These are phyloP conservation scores for Corynascus novoguineensis DNA, from an alignment of 495 filamentous ascomycete genomes.

Conservation along the genomic window DNA sequence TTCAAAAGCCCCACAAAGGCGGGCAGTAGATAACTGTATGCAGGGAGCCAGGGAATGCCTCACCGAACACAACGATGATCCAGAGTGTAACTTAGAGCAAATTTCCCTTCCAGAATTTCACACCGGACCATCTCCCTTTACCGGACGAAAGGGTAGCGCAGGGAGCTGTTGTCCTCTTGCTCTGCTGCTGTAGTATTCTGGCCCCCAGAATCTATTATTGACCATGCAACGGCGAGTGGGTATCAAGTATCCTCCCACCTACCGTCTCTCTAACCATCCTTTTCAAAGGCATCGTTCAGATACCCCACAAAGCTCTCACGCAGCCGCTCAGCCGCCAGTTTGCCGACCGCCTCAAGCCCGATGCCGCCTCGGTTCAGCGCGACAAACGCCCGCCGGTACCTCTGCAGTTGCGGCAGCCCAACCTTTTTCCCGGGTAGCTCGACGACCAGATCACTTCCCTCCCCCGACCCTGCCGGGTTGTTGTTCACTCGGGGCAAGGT, in stretches of 20 bases:
- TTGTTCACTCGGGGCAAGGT: constrained; percentile 28
- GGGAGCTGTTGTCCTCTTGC: no score
- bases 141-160: no score
- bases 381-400: constrained; percentile 81
- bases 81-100: no score
- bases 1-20: no score
- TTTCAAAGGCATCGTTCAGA: constrained; percentile 61
- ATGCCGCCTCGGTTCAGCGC: constrained; percentile 60
- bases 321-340: constrained; percentile 49
- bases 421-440: constrained; percentile 57
- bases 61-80: no score
- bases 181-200: no score
- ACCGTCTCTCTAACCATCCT: constrained; percentile 31
- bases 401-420: constrained; percentile 71
- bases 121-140: no score
- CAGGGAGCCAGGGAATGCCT: no score
- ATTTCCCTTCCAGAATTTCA: no score
- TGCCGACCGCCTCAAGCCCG: constrained; percentile 43
- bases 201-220: no score
- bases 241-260: not conserved
- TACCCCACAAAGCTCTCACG: constrained; percentile 66
- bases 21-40: no score
- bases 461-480: constrained; percentile 28
- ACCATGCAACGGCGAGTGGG: no score
- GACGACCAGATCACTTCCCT: constrained; percentile 37